Evolutionary conservation across 1,139 yeast species (phyloP), one percentile per base, ranked within the genome.

Genomic region (Nakaseomyces glabratus): DNA sequence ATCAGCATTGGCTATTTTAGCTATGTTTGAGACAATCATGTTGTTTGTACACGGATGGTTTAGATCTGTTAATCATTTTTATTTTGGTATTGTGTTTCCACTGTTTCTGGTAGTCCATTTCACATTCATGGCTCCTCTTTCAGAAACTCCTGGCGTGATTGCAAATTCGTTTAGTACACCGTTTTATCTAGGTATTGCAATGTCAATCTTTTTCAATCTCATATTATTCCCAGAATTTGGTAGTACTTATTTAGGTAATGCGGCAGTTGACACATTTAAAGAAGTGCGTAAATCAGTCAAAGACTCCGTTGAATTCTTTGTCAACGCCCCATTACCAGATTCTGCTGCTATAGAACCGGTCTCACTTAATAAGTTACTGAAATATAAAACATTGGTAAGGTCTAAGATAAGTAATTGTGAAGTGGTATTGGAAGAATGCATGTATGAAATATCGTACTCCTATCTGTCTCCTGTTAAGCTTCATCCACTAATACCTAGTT

Each of bases 161-260:
- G 63, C 64, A 5, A 52, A 56, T 23, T 50, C 57, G 7, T 69
- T 56, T 39, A 55, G 66, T 3, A 53, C 60, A 1, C 75, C 75
- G 0, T 60, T 69, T 37, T 58, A 65, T 26, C 28, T 66, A 10
- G 71, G 71, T 10, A 64, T 68, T 33, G 69, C 63, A 0, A 49
- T 67, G 35, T 57, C 69, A 0, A 39, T 67, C 12, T 55, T 62
- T 16, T 62, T 67, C 46, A 69, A 67, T 39, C 37, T 69, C 29
- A 30, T 54, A 1, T 40, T 69, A 8, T 68, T 66, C 41, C 75
- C 75, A 1, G 75, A 69, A 40, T 67, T 68, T 51, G 75, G 75
- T 6, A 63, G 71, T 12, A 61, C 70, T 0, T 66, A 63, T 42
- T 46, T 69, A 9, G 74, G 74, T 21, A 59, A 58, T 26, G 56